Evolutionary conservation across 441 rosid species (phyloP), one percentile per base, ranked within the genome.

Genomic region (Macaranga tanarius): DNA sequence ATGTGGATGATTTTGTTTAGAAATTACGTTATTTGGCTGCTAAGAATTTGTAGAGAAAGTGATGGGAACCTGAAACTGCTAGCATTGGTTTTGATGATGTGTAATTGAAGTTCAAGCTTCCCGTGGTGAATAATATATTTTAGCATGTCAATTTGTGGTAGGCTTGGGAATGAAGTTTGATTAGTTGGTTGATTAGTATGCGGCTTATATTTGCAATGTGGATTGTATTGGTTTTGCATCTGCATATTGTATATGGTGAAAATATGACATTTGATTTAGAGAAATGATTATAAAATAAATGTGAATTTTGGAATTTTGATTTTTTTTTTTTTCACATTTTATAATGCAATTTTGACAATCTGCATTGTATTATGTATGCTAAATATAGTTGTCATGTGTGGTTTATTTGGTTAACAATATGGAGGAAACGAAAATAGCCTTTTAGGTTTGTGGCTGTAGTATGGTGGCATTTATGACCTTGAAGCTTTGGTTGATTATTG

Each of bases 151-250:
- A 40, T 19, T 60, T 67, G 23, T 51, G 26, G 44, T 31, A 17
- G 20, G 62, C 38, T 34, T 26, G 3, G 25, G 20, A 56, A 50
- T 64, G 65, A 20, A 20, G 57, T 62, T 61, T 5, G 8, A n/a
- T 62, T 23, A 19, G 48, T 64, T 57, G 58, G 19, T 34, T 9
- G 17, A 38, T 38, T 69, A 10, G 2, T 34, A 3, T 51, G 65
- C 62, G 71, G 62, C 55, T 52, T 62, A 31, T 54, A 60, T 67
- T n/a, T 47, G 57, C 47, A 60, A 31, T 56, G 67, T 45, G 58
- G 70, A 20, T 16, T 31, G 7, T 13, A 11, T 70, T 64, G 12
- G 60, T 45, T 28, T 50, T 59, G 66, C 31, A 19, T 48, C 57
- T 59, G 8, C 48, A 71, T n/a, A 26, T 28, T 28, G 7, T 50